Base-by-base conservation (phyloP, 441 rosid species). In the Corymbia calophylla region DNA sequence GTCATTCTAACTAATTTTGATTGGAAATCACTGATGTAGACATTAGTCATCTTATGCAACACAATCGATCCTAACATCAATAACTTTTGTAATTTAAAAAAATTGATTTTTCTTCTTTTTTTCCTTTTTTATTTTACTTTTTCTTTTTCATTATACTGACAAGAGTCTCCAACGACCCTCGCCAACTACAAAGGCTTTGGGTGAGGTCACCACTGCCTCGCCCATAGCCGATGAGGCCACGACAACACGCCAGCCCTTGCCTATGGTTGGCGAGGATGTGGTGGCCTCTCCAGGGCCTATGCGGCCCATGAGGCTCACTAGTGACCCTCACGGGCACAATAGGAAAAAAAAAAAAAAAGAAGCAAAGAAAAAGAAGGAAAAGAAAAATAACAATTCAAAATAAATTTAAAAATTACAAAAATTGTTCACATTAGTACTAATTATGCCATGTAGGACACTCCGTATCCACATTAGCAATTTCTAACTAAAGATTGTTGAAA, bases 31-130 rank as follows among this genome's bases (percentile, higher is more conserved):
- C 3, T 23, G 1, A 4, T 29, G 0, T 58, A 13, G 6, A 58
- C 10, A 9, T 2, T 0, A 4, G 6, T 58, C 3, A 4, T 9
- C 6, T 0, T 9, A 58, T 25, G 3, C 10, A 6, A 23, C 29
- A 56, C 1, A 0, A 6, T 56, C 0, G 0, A 0, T 2, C 10
- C 14, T 23, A 2, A 25, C n/a, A 58, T 58, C 9, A 58, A 58
- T 58, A 58, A 9, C 25, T 58, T 56, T 58, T 58, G 14, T 56
- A 56, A 56, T 56, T 23, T 56, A 56, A 56, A 56, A 27, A 56
- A 56, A 0, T 56, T 56, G 62, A 56, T 56, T 56, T 1, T 56
- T 56, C 25, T 23, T 56, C 4, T 56, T 1, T 0, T 58, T 58
- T 58, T 58, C 29, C 25, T 23, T 58, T 56, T 58, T 58, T 56